Evolutionary conservation across 352 stramenopile species (phyloP), one percentile per base, ranked within the genome.

Genomic region (Phytopythium boreale): DNA sequence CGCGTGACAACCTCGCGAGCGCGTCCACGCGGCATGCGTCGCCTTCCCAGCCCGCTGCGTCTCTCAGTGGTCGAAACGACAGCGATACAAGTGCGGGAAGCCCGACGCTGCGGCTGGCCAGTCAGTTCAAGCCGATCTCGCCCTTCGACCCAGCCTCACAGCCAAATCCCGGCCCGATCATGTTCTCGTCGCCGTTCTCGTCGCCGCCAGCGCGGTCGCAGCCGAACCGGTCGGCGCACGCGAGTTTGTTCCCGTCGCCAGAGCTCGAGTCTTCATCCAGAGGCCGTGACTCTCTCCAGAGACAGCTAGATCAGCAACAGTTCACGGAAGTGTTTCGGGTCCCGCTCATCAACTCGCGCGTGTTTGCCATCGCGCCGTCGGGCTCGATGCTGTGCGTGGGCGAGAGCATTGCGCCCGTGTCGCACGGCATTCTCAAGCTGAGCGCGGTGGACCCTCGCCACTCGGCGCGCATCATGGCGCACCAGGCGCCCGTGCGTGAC

Each of bases 401-500:
- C 14, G 82, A 88, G 20, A 66, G 72, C 34, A 43, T 88, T 11
- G 55, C 43, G 22, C 22, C 60, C 24, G 68, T 37, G 26, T 71
- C 64, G 47, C 67, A 77, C 62, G 80, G 80, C 17, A 62, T 88
- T 34, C 14, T 80, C n/a, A 76, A 82, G 71, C 34, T 90, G 4
- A 84, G 68, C 31, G 55, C 69, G 9, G 57, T 71, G 20, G 75
- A 87, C 61, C 46, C 74, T 5, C 74, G 63, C 1, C 70, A 77
- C 46, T 56, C 61, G 3, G 49, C 70, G 17, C 57, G 60, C 41
- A 71, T 89, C 24, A 24, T 66, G 0, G 66, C 66, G 7, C 84
- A 92, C 63, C 74, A 63, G 19, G 79, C 76, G 15, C 65, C 79
- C 1, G 67, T 92, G 20, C 84, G 84, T 4, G 84, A 92, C 64